These are phyloP conservation scores for Aureobasidium leucospermi DNA, from an alignment of 2,329 filamentous ascomycete genomes.

Conservation along the genomic window DNA sequence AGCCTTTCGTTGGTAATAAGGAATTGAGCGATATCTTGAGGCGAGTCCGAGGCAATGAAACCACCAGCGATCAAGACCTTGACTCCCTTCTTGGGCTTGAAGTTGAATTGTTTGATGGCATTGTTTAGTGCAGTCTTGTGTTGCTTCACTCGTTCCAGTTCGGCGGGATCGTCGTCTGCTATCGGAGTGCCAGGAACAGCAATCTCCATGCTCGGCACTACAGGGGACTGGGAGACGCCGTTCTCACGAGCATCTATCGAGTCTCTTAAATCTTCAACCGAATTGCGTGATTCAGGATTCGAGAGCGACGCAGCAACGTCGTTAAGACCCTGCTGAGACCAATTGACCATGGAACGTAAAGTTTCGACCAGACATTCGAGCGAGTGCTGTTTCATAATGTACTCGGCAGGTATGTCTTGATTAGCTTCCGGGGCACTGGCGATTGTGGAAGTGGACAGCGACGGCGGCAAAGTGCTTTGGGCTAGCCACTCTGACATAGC, in stretches of 20 bases:
- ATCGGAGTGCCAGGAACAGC: slow-evolving; percentile 38
- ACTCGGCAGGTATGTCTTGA: slow-evolving; percentile 74
- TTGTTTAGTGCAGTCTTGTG: slow-evolving; percentile 87
- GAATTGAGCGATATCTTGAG: slow-evolving; percentile 79
- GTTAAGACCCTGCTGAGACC: slow-evolving; percentile 65
- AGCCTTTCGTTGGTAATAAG: slow-evolving; percentile 73
- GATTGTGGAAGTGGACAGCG: slow-evolving; percentile 74
- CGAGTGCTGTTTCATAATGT: slow-evolving; percentile 81
- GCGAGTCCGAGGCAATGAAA: slow-evolving; percentile 73
- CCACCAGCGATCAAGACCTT: slow-evolving; percentile 76
- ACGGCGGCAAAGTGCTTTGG: slow-evolving; percentile 76
- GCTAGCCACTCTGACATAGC: slow-evolving; percentile 73
- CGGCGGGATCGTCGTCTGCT: slow-evolving; percentile 79
- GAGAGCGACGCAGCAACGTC: slow-evolving; percentile 38
- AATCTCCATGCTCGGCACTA: slow-evolving; percentile 28
- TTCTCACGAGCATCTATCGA: slow-evolving; percentile 65
- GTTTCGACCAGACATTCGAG: slow-evolving; percentile 85
- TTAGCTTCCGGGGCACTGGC: slow-evolving; percentile 28
- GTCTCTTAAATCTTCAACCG: slow-evolving; percentile 56
- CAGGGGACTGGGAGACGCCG: slow-evolving; percentile 44
- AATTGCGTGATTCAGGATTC: slow-evolving; percentile 40
- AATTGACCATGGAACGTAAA: slow-evolving; percentile 82
- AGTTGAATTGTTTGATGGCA: slow-evolving; percentile 88
- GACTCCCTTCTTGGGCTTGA: slow-evolving; percentile 91
- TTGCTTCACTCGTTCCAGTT: slow-evolving; percentile 91